Evolutionary conservation across 805 yeast species (phyloP).

Genomic region (Scheffersomyces coipomensis): DNA sequence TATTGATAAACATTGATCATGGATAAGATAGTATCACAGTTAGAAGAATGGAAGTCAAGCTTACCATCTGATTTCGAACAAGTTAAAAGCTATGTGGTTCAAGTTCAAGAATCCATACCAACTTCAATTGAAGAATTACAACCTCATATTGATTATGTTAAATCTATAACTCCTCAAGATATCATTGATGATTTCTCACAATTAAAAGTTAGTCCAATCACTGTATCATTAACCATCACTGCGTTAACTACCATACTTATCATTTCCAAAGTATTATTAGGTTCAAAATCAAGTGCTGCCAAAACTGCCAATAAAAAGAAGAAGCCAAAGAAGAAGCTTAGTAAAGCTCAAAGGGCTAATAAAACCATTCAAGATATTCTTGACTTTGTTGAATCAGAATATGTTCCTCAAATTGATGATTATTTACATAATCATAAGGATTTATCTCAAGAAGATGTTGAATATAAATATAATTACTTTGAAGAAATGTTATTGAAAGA

Average conservation of each 20-base stretch:
- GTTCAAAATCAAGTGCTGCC: background rate
- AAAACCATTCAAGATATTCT: conserved; percentile 35
- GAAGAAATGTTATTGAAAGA: conserved; percentile 69
- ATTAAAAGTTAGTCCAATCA: conserved; percentile 30
- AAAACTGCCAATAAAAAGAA: conserved; percentile 14
- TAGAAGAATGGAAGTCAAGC: conserved; percentile 6
- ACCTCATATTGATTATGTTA: conserved; percentile 9
- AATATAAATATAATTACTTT: conserved; percentile 54
- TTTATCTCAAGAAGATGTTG: conserved; percentile 28
- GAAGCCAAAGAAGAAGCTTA: conserved; percentile 33
- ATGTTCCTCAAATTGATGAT: conserved; percentile 38
- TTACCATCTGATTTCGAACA: conserved; percentile 9
- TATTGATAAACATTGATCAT: too few species aligned
- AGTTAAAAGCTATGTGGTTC: conserved; percentile 5
- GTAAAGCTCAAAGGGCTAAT: conserved; percentile 41
- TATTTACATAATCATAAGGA: conserved; percentile 25
- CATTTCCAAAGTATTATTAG: conserved; percentile 16
- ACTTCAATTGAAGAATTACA: conserved; percentile 9
- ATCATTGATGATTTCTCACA: conserved; percentile 27
- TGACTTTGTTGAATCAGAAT: conserved; percentile 38
- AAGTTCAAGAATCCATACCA: conserved; percentile 8
- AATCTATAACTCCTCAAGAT: conserved; percentile 12
- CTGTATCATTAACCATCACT: conserved; percentile 29
- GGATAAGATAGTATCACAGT: conserved; percentile 9
- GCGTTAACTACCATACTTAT: conserved; percentile 27